These are phyloP conservation scores for Teunomyces aglyptinius DNA, from an alignment of 805 yeast species.

Conservation along the genomic window DNA sequence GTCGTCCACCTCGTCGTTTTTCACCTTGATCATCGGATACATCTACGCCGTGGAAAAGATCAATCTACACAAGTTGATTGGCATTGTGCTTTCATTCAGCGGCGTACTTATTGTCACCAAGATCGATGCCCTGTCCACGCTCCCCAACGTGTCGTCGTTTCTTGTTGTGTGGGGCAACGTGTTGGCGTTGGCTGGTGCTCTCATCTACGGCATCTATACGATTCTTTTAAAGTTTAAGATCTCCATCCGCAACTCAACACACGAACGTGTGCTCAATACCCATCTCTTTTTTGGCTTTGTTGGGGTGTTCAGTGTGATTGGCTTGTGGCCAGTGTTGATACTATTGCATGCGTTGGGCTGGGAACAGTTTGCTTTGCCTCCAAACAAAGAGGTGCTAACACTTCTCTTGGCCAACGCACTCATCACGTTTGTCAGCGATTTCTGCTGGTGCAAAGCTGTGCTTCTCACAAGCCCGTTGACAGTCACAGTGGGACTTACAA, in stretches of 20 bases:
- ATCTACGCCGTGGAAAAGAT: slow-evolving; percentile 68
- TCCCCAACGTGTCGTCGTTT: slow-evolving; percentile 20
- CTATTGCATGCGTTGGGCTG: slow-evolving; percentile 60
- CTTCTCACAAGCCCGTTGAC: slow-evolving; percentile 90
- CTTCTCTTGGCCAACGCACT: slow-evolving; percentile 65
- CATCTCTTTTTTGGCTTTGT: slow-evolving; percentile 92
- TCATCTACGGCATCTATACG: slow-evolving; percentile 89
- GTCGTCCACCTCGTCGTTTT: slow-evolving; percentile 89
- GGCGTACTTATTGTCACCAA: slow-evolving; percentile 82
- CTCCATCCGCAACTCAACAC: slow-evolving; percentile 37
- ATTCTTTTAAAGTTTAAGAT: slow-evolving; percentile 75
- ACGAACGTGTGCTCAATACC: slow-evolving; percentile 77
- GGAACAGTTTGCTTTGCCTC: slow-evolving; percentile 75
- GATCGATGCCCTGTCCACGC: slow-evolving; percentile 50
- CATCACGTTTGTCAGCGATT: slow-evolving; percentile 84
- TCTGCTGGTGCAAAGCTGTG: slow-evolving; percentile 95
- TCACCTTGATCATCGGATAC: slow-evolving; percentile 82
- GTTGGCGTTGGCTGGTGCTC: slow-evolving; percentile 79
- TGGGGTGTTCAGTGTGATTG: slow-evolving; percentile 73
- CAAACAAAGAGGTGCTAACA: slow-evolving; percentile 45
- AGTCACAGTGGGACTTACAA: slow-evolving; percentile 90
- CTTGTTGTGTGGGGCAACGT: slow-evolving; percentile 63
- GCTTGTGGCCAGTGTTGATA: slow-evolving; percentile 80
- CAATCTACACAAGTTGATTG: slow-evolving; percentile 61
- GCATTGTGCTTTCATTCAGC: slow-evolving; percentile 65